Evolutionary conservation across 768 basidiomycete species (phyloP).

Genomic region (Termitomyces titanicus): DNA sequence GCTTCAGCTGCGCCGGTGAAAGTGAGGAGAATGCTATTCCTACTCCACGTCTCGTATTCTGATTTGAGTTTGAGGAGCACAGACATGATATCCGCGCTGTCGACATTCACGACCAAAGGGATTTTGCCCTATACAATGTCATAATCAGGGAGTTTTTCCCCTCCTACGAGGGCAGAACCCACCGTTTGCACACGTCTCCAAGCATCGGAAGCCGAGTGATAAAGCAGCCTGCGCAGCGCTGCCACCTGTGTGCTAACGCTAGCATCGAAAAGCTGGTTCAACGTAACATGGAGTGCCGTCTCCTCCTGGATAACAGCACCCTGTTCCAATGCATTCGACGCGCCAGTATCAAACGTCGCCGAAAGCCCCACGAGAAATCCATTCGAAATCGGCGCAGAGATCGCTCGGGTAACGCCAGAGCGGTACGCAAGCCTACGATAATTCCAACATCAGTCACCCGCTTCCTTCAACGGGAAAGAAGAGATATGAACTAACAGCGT

Average conservation of each 20-base stretch:
- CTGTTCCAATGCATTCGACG: slow-evolving; percentile 50
- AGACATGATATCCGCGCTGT: slow-evolving; percentile 76
- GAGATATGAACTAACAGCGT: slow-evolving; percentile 34
- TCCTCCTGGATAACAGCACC: slow-evolving; percentile 66
- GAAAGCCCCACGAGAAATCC: slow-evolving; percentile 65
- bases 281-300: slow-evolving; percentile 60
- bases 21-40: slow-evolving; percentile 36
- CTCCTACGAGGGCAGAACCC: slow-evolving; percentile 22
- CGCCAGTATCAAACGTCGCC: slow-evolving; percentile 56
- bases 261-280: slow-evolving; percentile 31
- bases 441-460: slow-evolving; percentile 1
- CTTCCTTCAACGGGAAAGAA: neutral
- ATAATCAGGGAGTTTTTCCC: neutral
- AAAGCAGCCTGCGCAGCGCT: slow-evolving; percentile 45
- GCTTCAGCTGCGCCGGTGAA: slow-evolving; percentile 61
- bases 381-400: slow-evolving; percentile 52
- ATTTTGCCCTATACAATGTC: slow-evolving; percentile 42
- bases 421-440: slow-evolving; percentile 63
- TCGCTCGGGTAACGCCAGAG: slow-evolving; percentile 66
- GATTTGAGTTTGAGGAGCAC: slow-evolving; percentile 58
- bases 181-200: slow-evolving; percentile 38
- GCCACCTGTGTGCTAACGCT: slow-evolving; percentile 67
- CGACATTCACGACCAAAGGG: slow-evolving; percentile 62
- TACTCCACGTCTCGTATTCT: slow-evolving; percentile 39
- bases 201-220: slow-evolving; percentile 23